These are phyloP conservation scores for Cicer bijugum DNA, from an alignment of 306 rosid genomes.

Conservation along the genomic window DNA sequence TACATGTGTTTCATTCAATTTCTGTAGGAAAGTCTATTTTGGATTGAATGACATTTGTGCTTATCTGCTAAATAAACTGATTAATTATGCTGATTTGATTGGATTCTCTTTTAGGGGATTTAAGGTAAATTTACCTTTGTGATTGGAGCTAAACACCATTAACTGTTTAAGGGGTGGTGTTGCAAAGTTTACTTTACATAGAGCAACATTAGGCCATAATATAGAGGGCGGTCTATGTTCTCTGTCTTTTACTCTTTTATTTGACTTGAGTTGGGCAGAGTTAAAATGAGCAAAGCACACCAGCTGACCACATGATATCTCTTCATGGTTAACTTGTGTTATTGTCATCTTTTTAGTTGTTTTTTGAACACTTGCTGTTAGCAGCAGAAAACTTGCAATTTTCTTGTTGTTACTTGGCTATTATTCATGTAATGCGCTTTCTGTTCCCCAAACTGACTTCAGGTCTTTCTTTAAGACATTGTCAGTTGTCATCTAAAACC, in stretches of 20 bases:
- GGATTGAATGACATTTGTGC: not conserved
- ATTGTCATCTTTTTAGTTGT: not conserved
- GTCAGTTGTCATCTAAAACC: not conserved
- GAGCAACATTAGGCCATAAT: not conserved
- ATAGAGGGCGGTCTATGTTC: not conserved
- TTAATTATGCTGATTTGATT: not conserved
- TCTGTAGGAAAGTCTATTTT: not conserved
- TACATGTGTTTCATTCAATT: not conserved
- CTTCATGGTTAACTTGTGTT: not conserved
- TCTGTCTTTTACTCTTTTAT: not conserved
- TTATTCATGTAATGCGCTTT: not conserved
- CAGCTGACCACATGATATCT: not conserved
- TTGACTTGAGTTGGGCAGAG: conserved; percentile 6
- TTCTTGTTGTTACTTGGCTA: no score
- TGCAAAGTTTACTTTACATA: not conserved
- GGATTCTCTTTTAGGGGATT: conserved; percentile 19
- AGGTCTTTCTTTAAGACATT: not conserved
- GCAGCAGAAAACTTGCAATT: not conserved
- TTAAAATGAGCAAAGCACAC: not conserved
- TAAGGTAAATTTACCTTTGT: not conserved
- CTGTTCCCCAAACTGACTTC: not conserved
- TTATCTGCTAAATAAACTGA: not conserved
- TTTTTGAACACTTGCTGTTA: not conserved
- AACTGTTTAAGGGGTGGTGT: not conserved
- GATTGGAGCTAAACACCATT: not conserved